Conservation (phyloP, 2,329 filamentous ascomycete species). For the Verticillium zaregamsianum region DNA sequence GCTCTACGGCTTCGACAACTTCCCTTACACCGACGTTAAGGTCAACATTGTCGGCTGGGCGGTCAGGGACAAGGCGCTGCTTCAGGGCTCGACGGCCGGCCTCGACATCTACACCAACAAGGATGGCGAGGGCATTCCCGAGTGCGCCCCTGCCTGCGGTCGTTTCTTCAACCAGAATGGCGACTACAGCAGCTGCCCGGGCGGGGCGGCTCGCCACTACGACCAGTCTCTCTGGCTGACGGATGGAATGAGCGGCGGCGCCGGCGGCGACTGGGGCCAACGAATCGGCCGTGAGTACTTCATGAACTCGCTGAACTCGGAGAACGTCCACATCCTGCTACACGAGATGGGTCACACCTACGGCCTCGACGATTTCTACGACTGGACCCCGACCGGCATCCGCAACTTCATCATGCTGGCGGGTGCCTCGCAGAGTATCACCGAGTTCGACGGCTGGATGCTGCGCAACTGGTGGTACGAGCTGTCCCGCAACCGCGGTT, state of each 20-base stretch:
- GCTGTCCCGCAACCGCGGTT: slow-evolving; percentile 23
- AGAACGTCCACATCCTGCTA: slow-evolving; percentile 39
- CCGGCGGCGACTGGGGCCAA: slow-evolving; percentile 44
- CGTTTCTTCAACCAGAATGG: slow-evolving; percentile 39
- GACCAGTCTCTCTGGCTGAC: slow-evolving; percentile 45
- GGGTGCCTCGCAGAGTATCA: slow-evolving; percentile 34
- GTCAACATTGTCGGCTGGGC: slow-evolving; percentile 39
- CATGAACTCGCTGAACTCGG: slow-evolving; percentile 27
- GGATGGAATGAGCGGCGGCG: slow-evolving; percentile 36
- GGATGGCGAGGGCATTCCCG: slow-evolving; percentile 33
- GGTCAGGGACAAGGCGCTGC: slow-evolving; percentile 29
- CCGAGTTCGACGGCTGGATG: slow-evolving; percentile 48
- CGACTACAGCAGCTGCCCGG: slow-evolving; percentile 34
- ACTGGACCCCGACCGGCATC: slow-evolving; percentile 38
- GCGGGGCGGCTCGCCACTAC: slow-evolving; percentile 34
- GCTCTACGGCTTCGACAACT: slow-evolving; percentile 38
- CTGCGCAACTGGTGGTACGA: slow-evolving; percentile 40
- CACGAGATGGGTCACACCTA: slow-evolving; percentile 43
- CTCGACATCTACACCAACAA: slow-evolving; percentile 36
- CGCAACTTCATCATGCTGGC: slow-evolving; percentile 41
- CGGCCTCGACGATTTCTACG: slow-evolving; percentile 32
- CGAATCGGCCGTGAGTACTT: slow-evolving; percentile 39
- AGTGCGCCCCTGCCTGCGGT: slow-evolving; percentile 36
- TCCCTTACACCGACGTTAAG: slow-evolving; percentile 34
- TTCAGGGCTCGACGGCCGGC: slow-evolving; percentile 30